Evolutionary conservation across 768 basidiomycete species (phyloP), one percentile per base, ranked within the genome.

Genomic region (Jaapia argillacea): DNA sequence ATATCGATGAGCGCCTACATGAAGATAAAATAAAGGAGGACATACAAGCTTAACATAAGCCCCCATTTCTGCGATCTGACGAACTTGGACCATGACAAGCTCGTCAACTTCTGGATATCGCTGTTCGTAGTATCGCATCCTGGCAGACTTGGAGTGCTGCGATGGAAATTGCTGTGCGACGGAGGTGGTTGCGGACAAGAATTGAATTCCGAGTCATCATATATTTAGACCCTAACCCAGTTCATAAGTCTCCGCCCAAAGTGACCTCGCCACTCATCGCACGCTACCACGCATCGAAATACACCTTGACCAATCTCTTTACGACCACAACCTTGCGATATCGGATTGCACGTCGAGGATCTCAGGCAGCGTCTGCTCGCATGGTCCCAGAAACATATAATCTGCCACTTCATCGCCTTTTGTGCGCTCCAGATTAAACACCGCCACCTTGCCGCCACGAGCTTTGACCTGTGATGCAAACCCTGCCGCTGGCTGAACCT

Each of bases 1-100:
- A 33, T 43, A n/a, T n/a, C n/a, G n/a, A n/a, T n/a, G n/a, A n/a
- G n/a, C n/a, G n/a, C n/a, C n/a, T n/a, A n/a, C n/a, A n/a, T 41
- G 46, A 18, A 10, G 37, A 22, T 12, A 16, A 27, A n/a, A 31
- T 36, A 43, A 43, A 14, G 21, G n/a, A n/a, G n/a, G 18, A 68
- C 85, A 53, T 51, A 94, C 93, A 53, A 99, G 73, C 59, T 97
- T 97, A 50, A 99, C 96, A 61, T 99, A 98, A 36, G 96, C 96
- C 39, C 96, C 96, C 94, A 98, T 99, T 64, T 99, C 94, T 42
- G 92, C 90, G 55, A 99, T 99, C 68, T 96, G 91, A 62, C 89
- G 87, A 50, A 99, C 96, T 60, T 98, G 93, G 10, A 99, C 96
- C 94, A 98, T 97, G 64, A 98, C 96, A 41, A 98, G 81, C 62